phyloP scores from a whole-genome alignment of 1,139 yeast species.

The Nadsonia starkeyi-henricii region DNA sequence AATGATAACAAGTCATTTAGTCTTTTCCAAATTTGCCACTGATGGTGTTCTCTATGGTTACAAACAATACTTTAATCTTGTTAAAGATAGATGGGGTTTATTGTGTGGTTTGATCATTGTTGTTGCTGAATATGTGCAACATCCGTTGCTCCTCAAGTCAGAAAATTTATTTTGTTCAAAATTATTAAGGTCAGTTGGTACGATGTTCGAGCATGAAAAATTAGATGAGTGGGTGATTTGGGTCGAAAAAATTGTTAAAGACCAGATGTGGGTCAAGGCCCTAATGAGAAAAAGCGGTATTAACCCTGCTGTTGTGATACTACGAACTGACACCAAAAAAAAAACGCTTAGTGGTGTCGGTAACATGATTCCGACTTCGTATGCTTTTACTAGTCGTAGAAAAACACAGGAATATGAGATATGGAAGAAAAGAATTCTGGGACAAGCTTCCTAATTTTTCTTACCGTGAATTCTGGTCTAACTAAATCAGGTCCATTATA shows the following conservation, averaged over 20 bases:
- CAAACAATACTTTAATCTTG: slow-evolving; percentile 19
- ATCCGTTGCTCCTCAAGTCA: slow-evolving; percentile 10
- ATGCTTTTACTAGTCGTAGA: slow-evolving; percentile 13
- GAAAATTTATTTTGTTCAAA: slow-evolving; percentile 4
- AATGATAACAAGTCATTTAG: slow-evolving; percentile 14
- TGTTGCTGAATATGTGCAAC: slow-evolving; percentile 20
- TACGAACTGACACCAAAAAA: slow-evolving; percentile 12
- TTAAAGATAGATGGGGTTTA: slow-evolving; percentile 25
- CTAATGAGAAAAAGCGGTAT: slow-evolving; percentile 13
- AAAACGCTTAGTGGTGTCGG: slow-evolving; percentile 17
- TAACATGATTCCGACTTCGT: slow-evolving; percentile 16
- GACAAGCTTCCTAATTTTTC: background rate
- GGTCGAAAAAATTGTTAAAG: slow-evolving; percentile 22
- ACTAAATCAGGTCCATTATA: too few relatives aligned
- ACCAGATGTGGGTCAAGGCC: slow-evolving; percentile 23
- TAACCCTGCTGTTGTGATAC: slow-evolving; percentile 12
- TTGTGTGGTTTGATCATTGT: slow-evolving; percentile 22
- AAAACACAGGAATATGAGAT: slow-evolving; percentile 11
- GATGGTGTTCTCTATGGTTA: slow-evolving; percentile 22
- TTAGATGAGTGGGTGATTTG: slow-evolving; percentile 23
- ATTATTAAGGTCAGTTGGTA: slow-evolving; percentile 6
- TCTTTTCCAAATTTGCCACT: slow-evolving; percentile 12
- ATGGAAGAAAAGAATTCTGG: slow-evolving; percentile 12
- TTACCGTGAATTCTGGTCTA: too few relatives aligned
- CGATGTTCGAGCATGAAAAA: slow-evolving; percentile 9